Percentiles rank a stretch among this genome's conserved stretches.
Evolutionary conservation across 768 basidiomycete species (phyloP).

Genomic region (Boletus rufocinnamomeus): DNA sequence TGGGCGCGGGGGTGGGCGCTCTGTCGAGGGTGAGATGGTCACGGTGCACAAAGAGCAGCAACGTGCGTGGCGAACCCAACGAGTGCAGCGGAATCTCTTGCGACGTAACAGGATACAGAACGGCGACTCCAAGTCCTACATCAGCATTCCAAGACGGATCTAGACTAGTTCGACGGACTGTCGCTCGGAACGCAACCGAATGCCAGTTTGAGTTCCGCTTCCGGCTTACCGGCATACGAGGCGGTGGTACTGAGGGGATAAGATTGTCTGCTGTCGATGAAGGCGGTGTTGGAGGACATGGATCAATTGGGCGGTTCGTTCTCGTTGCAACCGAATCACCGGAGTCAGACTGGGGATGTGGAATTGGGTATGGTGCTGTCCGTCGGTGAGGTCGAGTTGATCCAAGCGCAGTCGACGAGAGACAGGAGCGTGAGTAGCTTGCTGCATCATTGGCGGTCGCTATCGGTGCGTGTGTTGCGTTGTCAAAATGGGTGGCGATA

Average conservation of each 20-base stretch:
- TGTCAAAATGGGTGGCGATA: background rate
- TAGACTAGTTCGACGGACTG: background rate
- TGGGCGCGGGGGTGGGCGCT: too few species aligned
- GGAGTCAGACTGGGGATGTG: too few species aligned
- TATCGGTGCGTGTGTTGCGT: conserved; percentile 49
- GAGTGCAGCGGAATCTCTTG: conserved; percentile 19
- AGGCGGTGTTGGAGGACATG: conserved; percentile 38
- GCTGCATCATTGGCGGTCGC: conserved; percentile 67
- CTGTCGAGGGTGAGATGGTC: too few species aligned
- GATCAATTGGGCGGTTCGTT: conserved; percentile 4
- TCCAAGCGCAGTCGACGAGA: too few species aligned
- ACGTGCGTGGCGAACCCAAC: conserved; percentile 24
- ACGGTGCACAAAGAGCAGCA: conserved; percentile 49
- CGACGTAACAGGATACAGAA: background rate
- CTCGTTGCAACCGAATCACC: conserved; percentile 18
- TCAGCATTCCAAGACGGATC: conserved; percentile 15
- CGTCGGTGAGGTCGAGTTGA: too few species aligned
- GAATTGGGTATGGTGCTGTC: too few species aligned
- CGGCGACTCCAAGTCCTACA: conserved; percentile 9
- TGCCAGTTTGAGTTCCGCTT: background rate
- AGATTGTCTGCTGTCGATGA: background rate
- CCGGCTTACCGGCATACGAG: conserved; percentile 33
- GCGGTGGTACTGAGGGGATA: conserved; percentile 24
- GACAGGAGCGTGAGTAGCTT: conserved; percentile 50
- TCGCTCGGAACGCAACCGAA: background rate